Evolutionary conservation across 2,329 filamentous ascomycete species (phyloP), one percentile per base, ranked within the genome.

Genomic region (Trichophyton verrucosum): DNA sequence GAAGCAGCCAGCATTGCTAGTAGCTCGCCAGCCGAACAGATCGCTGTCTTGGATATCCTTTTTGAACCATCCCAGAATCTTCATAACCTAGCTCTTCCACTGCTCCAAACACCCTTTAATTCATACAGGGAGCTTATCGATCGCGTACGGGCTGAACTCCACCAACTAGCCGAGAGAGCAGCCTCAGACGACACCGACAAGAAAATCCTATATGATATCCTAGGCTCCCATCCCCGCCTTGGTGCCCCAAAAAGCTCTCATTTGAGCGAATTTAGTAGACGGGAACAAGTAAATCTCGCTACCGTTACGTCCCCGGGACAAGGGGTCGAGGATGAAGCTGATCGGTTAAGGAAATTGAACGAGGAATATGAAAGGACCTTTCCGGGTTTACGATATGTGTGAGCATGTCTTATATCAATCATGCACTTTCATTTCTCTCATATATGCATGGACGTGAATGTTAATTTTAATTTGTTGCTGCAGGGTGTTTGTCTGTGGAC

Each of bases 401-500:
- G 75, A 58, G 75, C 70, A 42, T 30, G 15, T 53, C 13, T 11
- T 60, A 22, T 30, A 68, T 57, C 69, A 61, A 9, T 51, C 8
- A 30, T 5, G 15, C 24, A n/a, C 20, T 51, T 24, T 56, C 30
- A 24, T 49, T 24, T 13, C 30, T 13, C 33, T 17, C 44, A 38
- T 17, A 53, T n/a, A 27, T 38, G 33, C 33, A 38, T 38, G 33
- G 9, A 38, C 9, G n/a, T 15, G 6, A 56, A 40, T 33, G n/a
- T 58, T 58, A 24, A 58, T 30, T 46, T 20, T 58, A 15, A 17
- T 15, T 46, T 58, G 7, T 30, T 42, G 36, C 22, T 38, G 33
- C 64, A 84, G 82, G 49, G 88, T 92, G 17, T 96, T 96, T 72
- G 92, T 96, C 61, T 91, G 95, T 71, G 90, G 89, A 0, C 81